Percentiles rank a stretch among this genome's conserved stretches.
These are phyloP conservation scores for Sungouiella blattae DNA, from an alignment of 805 yeast genomes.

Conservation along the genomic window DNA sequence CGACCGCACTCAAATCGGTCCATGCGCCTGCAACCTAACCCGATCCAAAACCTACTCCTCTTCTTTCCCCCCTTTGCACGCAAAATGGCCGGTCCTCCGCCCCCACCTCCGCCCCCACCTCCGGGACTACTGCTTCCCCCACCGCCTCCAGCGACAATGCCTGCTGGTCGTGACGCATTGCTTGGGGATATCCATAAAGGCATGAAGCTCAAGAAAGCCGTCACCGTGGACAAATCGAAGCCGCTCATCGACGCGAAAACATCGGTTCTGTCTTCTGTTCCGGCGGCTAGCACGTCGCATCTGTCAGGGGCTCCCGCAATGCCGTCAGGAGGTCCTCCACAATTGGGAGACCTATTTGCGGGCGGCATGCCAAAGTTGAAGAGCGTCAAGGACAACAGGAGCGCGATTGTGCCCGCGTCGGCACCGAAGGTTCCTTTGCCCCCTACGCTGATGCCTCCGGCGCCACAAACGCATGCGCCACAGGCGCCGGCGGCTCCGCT, in stretches of 20 bases:
- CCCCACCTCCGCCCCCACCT: slow-evolving; percentile 27
- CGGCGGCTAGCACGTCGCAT: slow-evolving; percentile 28
- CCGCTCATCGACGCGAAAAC: slow-evolving; percentile 51
- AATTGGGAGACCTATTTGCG: slow-evolving; percentile 67
- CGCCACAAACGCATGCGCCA: slow-evolving; percentile 5
- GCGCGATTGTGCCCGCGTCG: slow-evolving; percentile 31
- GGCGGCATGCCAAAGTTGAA: slow-evolving; percentile 77
- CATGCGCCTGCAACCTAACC: too few species aligned
- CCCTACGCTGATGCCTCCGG: slow-evolving; percentile 9
- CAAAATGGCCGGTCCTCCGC: slow-evolving; percentile 44
- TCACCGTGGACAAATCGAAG: slow-evolving; percentile 43
- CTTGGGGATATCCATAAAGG: slow-evolving; percentile 79
- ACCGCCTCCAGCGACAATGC: slow-evolving; percentile 16
- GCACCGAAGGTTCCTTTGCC: slow-evolving; percentile 36
- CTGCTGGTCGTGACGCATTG: slow-evolving; percentile 43
- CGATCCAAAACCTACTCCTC: too few species aligned
- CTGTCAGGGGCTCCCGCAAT: slow-evolving; percentile 22
- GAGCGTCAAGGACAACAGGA: slow-evolving; percentile 32
- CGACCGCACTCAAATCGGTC: too few species aligned
- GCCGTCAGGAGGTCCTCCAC: slow-evolving; percentile 35
- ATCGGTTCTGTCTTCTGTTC: slow-evolving; percentile 5
- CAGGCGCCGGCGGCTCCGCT: slow-evolving; percentile 13
- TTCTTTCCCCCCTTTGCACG: too few species aligned
- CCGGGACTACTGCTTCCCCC: slow-evolving; percentile 21
- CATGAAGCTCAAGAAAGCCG: slow-evolving; percentile 37